Conservation (phyloP, 208 protist species). For the Trichomonas vaginalis region DNA sequence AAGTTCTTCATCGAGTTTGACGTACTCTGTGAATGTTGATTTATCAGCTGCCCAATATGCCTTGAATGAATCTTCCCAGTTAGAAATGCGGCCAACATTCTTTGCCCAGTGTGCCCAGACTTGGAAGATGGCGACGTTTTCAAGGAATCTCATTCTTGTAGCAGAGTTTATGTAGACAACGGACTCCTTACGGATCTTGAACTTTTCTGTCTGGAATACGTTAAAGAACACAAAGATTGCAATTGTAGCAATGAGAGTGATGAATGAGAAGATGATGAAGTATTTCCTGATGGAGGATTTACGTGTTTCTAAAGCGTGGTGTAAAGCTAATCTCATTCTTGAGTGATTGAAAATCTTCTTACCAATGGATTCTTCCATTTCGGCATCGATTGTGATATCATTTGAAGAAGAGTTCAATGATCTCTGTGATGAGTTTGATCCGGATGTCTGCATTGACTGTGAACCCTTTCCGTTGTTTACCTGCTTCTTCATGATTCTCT, state of each 20-base stretch:
- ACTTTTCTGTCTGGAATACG: neutral
- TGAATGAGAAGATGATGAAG: neutral
- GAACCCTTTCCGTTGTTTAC: neutral
- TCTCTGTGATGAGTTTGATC: neutral
- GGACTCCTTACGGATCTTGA: neutral
- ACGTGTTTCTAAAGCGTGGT: neutral
- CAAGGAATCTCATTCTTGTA: neutral
- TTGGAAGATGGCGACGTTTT: neutral
- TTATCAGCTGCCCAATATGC: neutral
- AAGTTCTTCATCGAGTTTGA: neutral
- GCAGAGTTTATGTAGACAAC: neutral
- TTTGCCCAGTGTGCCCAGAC: neutral
- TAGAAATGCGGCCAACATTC: neutral
- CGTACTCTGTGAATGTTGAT: neutral
- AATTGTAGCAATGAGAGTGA: neutral
- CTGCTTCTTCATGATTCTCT: neutral
- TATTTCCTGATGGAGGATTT: neutral
- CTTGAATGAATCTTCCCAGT: neutral
- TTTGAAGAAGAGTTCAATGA: neutral
- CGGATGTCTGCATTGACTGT: neutral
- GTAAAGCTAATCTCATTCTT: neutral
- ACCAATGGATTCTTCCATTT: neutral
- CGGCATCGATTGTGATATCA: neutral
- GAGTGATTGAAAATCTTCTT: neutral
- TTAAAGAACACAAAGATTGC: neutral